Evolutionary conservation across 2,329 filamentous ascomycete genomes (phyloP), one percentile per base, ranked within the genome.

Genomic region (Epichloe amarillans): DNA sequence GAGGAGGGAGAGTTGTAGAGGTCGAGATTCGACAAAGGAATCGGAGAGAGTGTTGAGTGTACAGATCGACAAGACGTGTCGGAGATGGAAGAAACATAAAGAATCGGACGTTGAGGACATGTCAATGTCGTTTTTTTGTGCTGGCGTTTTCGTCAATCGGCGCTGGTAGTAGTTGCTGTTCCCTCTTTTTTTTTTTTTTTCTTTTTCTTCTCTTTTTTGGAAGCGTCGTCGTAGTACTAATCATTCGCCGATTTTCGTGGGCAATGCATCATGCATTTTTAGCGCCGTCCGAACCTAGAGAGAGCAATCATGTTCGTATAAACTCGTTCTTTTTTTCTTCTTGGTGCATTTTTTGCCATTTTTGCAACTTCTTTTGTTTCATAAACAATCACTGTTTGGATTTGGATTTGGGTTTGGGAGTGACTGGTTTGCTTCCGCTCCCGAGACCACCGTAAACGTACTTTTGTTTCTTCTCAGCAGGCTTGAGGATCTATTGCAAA

Each of bases 381-480:
- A 36, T 51, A 19, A 17, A 12, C 23, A 39, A 19, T 58, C 53
- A 62, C 50, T 52, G 52, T 41, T 56, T 60, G 49, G 57, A 55
- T 44, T 57, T 58, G 52, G 57, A 55, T 46, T 57, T 58, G 52
- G 49, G 47, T 30, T 52, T 58, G 56, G 59, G 55, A 54, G 52
- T 55, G 55, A 49, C 53, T 56, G 59, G 55, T 55, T 58, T 60
- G 57, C 57, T 58, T 55, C 55, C 53, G 73, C 78, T 77, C 73
- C 79, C 82, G 71, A 84, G 77, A 74, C 79, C 77, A 74, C 76
- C 77, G 74, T 82, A 79, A 68, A 94, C 90, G 78, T 95, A 97
- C 90, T 97, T 97, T 88, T 96, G 91, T 84, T 98, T 98, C 84
- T 98, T 98, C 82, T 98, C 93, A 71, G 93, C 93, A 66, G 93